Base-by-base conservation (phyloP, 371 early-diverging fungal species). In the Phascolomyces articulosus region DNA sequence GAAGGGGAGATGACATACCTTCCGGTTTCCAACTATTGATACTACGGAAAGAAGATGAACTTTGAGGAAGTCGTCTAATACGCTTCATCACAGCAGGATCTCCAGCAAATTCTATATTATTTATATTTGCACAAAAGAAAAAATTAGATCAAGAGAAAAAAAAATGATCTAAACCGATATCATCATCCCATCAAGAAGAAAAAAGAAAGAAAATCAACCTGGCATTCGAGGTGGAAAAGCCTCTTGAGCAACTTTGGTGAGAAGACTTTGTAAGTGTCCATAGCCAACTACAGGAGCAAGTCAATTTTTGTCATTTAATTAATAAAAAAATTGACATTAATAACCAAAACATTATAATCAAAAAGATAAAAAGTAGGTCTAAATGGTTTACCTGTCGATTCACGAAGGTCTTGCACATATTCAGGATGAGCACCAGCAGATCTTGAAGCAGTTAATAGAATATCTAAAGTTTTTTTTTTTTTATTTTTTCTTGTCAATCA, bases 141-240 rank as follows among this genome's bases (percentile, higher is more conserved):
- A 13, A 15, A 44, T 44, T 1, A 4, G 16, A n/a, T 44, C 16
- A 44, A 0, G 11, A 0, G 34, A 2, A 34, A 2, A 2, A 2
- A 2, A 2, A 34, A 34, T 0, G 2, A 11, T 34, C 11, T 34
- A 34, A 34, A 34, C 2, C 11, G n/a, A n/a, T n/a, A n/a, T n/a
- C n/a, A n/a, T n/a, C n/a, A n/a, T n/a, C n/a, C n/a, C n/a, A n/a
- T n/a, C n/a, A n/a, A n/a, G n/a, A n/a, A n/a, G n/a, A n/a, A n/a
- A n/a, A n/a, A n/a, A n/a, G n/a, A n/a, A n/a, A n/a, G n/a, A 24
- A 18, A 18, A 55, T 41, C 58, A 72, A 83, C 83, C 83, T 61
- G 78, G 77, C 62, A 82, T 77, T 28, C 73, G 71, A 2, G 82
- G 75, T 9, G 86, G 82, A 55, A 84, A 82, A 13, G 82, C 79